A percentile compares a stretch with the other conserved stretches of the same genome.
Conservation (phyloP, 192 early-diverging fungal genomes). For the Phlyctochytrium planicorne region DNA sequence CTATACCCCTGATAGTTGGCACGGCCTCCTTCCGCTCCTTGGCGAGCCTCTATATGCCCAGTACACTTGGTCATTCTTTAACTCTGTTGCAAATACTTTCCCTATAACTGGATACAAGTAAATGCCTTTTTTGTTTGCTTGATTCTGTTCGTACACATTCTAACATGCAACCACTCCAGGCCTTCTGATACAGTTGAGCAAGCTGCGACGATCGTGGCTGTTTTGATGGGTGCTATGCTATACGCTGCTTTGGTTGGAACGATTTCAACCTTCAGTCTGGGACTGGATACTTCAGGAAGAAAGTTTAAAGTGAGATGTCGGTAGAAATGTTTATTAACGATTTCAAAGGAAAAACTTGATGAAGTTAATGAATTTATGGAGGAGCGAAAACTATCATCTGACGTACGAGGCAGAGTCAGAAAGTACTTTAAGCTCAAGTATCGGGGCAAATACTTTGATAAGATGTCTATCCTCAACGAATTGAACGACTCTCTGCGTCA, state of each 20-base stretch:
- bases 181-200: slow-evolving; percentile 38
- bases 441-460: slow-evolving; percentile 48
- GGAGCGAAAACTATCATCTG: slow-evolving; percentile 35
- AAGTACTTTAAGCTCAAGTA: slow-evolving; percentile 52
- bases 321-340: not conserved
- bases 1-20: slow-evolving; percentile 32
- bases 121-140: no score
- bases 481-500: slow-evolving; percentile 47
- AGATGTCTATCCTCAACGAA: slow-evolving; percentile 42
- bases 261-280: slow-evolving; percentile 49
- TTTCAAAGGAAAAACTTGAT: slow-evolving; percentile 42
- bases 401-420: slow-evolving; percentile 28
- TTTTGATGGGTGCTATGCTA: slow-evolving; percentile 36
- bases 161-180: no score
- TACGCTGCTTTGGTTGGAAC: slow-evolving; percentile 48
- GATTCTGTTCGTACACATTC: no score
- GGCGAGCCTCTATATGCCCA: slow-evolving; percentile 20
- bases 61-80: slow-evolving; percentile 44
- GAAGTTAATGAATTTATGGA: slow-evolving; percentile 55
- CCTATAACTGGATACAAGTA: slow-evolving; percentile 37
- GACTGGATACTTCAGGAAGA: slow-evolving; percentile 48
- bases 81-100: slow-evolving; percentile 44
- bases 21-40: slow-evolving; percentile 11
- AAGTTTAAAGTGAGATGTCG: slow-evolving; percentile 31
- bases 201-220: slow-evolving; percentile 35